Conservation (phyloP, 805 yeast species). For the Yamadazyma scolyti region DNA sequence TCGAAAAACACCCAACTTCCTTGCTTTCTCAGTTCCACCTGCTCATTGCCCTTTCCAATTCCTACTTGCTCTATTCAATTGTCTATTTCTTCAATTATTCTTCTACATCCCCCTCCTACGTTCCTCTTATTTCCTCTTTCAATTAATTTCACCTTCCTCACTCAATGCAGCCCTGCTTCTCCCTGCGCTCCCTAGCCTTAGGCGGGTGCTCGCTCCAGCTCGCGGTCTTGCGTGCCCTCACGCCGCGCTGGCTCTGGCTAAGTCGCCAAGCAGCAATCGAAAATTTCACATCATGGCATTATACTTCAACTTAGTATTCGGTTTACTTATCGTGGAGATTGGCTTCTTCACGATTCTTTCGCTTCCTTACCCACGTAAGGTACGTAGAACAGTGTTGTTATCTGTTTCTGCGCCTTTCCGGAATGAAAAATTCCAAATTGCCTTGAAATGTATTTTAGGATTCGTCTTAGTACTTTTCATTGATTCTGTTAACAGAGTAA, state of each 20-base stretch:
- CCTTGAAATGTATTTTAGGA: constrained; percentile 75
- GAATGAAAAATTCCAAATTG: constrained; percentile 67
- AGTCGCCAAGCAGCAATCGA: background rate
- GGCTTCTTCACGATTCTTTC: constrained; percentile 73
- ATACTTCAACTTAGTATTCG: constrained; percentile 56
- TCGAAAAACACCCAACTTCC: no score
- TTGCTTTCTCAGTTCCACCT: no score
- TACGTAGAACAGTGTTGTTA: constrained; percentile 65
- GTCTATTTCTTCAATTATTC: no score
- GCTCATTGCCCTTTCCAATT: no score
- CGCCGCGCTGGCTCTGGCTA: background rate
- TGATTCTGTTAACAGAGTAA: constrained; percentile 84
- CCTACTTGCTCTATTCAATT: no score
- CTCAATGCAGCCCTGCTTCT: no score
- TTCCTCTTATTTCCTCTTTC: no score
- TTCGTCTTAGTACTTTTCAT: constrained; percentile 81
- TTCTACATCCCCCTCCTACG: no score
- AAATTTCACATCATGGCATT: constrained; percentile 32
- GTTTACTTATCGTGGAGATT: constrained; percentile 76
- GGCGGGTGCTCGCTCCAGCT: no score
- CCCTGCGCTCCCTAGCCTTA: no score
- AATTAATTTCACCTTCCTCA: no score
- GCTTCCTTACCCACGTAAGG: constrained; percentile 75
- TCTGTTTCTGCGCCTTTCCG: constrained; percentile 67
- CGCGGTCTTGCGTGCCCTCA: no score